These are phyloP conservation scores for Physaria fendleri DNA, from an alignment of 345 rosid genomes.

Conservation along the genomic window DNA sequence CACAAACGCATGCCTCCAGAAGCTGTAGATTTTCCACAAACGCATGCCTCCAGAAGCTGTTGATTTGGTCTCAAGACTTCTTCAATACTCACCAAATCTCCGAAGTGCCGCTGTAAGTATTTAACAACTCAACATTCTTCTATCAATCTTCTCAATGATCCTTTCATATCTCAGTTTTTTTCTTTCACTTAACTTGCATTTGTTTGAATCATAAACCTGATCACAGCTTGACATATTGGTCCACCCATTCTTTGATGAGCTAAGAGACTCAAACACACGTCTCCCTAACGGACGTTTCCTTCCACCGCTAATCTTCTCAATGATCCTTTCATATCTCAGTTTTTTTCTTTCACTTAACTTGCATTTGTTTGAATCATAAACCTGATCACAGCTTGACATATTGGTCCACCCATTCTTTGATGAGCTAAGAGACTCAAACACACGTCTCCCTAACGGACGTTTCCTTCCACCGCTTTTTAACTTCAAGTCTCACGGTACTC, in stretches of 20 bases:
- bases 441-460: constrained; percentile 81
- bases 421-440: constrained; percentile 73
- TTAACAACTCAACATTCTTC: neutral
- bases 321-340: neutral
- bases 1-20: constrained; percentile 97
- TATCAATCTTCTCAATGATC: neutral
- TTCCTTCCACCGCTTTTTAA: constrained; percentile 85
- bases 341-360: neutral
- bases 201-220: neutral
- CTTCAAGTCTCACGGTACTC: constrained; percentile 75
- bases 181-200: neutral
- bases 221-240: constrained; percentile 72
- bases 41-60: constrained; percentile 98
- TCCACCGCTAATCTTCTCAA: constrained; percentile 45
- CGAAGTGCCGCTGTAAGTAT: constrained; percentile 82
- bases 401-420: constrained; percentile 93
- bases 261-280: constrained; percentile 68
- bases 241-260: constrained; percentile 95
- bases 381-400: constrained; percentile 59
- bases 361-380: neutral
- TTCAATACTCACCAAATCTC: constrained; percentile 92
- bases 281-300: constrained; percentile 86
- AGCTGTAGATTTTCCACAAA: constrained; percentile 92
- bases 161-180: neutral
- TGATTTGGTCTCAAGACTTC: constrained; percentile 89